These are phyloP conservation scores for Fraxinus sp. DNA, from an alignment of 305 asterid genomes.

Conservation along the genomic window DNA sequence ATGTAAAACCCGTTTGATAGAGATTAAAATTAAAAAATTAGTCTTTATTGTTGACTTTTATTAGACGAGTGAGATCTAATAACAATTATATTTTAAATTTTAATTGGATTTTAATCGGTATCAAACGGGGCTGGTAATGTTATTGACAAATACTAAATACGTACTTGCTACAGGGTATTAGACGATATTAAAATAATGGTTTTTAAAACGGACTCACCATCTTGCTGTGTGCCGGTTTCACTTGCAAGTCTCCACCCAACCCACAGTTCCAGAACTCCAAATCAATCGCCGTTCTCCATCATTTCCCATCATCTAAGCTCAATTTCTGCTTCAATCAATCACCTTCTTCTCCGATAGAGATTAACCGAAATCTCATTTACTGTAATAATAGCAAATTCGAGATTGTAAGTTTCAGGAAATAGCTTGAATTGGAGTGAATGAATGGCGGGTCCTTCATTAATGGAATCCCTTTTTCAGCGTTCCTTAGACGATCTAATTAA, in stretches of 20 bases:
- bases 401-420: background rate
- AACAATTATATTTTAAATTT: no score
- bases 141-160: background rate
- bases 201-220: background rate
- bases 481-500: constrained; percentile 82
- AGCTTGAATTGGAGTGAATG: background rate
- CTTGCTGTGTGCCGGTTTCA: background rate
- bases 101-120: no score
- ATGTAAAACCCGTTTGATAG: no score
- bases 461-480: constrained; percentile 90
- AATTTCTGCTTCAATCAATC: background rate
- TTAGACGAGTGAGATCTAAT: no score
- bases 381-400: background rate
- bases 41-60: no score
- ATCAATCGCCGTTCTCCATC: background rate
- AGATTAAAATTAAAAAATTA: no score
- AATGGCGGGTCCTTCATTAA: constrained; percentile 69
- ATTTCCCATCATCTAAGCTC: background rate
- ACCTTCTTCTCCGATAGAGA: background rate
- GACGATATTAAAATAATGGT: background rate
- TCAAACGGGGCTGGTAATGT: background rate
- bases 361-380: background rate
- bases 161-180: no score
- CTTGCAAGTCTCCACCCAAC: background rate
- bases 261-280: background rate